phyloP scores from a whole-genome alignment of 768 basidiomycete genomes.

The Chalciporus chontae region DNA sequence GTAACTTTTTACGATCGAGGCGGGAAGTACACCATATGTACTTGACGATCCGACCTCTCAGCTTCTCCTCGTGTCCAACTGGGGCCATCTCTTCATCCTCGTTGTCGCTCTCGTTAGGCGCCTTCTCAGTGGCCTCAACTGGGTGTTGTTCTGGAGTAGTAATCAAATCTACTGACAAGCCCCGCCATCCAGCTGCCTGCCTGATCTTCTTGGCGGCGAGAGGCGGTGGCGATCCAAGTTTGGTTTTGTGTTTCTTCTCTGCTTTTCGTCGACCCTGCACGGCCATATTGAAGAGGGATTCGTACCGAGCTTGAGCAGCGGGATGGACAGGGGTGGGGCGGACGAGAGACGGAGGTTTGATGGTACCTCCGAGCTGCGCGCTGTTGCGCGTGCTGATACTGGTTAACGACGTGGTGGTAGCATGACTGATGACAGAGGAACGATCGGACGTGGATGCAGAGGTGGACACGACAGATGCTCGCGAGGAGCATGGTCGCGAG shows the following conservation, averaged over 20 bases:
- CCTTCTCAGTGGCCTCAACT: constrained; percentile 11
- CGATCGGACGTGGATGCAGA: constrained; percentile 53
- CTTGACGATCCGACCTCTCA: constrained; percentile 56
- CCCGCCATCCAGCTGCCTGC: constrained; percentile 73
- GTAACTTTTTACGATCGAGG: constrained; percentile 49
- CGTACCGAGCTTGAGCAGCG: constrained; percentile 62
- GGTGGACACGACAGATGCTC: constrained; percentile 35
- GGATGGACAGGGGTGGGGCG: constrained; percentile 69
- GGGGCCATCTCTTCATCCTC: constrained; percentile 27
- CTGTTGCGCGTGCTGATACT: constrained; percentile 33
- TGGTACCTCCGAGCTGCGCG: constrained; percentile 16
- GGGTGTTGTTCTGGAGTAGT: constrained; percentile 39
- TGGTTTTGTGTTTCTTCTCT: constrained; percentile 24
- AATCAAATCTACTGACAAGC: constrained; percentile 64
- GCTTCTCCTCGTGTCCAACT: constrained; percentile 42
- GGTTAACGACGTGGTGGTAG: constrained; percentile 38
- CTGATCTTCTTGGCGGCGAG: constrained; percentile 41
- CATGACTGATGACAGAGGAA: constrained; percentile 55
- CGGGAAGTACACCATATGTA: constrained; percentile 62
- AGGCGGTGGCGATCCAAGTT: constrained; percentile 33
- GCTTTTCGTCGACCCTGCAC: constrained; percentile 46
- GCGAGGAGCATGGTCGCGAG: constrained; percentile 32
- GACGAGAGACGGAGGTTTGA: constrained; percentile 30
- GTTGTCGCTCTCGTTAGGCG: constrained; percentile 9
- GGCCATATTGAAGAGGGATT: constrained; percentile 62